These are phyloP conservation scores for Acanthamoeba culbertsoni DNA, from an alignment of 208 protist species.

Conservation along the genomic window DNA sequence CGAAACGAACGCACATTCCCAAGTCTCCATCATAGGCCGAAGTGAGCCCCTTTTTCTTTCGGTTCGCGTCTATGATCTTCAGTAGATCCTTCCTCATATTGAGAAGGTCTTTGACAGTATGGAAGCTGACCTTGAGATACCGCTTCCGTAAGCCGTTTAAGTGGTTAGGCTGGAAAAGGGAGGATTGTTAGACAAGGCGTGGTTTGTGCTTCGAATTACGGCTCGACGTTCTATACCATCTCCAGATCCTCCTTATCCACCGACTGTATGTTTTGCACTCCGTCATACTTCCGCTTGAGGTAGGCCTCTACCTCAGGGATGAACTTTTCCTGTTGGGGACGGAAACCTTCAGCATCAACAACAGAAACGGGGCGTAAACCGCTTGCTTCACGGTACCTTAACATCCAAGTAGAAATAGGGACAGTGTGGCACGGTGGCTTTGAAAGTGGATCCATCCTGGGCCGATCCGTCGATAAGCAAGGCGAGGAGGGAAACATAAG, in stretches of 20 bases:
- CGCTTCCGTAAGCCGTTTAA: constrained; percentile 91
- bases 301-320: constrained; percentile 94
- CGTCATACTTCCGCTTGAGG: constrained; percentile 90
- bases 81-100: constrained; percentile 84
- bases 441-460: constrained; percentile 82
- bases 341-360: no score
- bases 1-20: neutral
- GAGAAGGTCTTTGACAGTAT: constrained; percentile 92
- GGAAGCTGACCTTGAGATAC: constrained; percentile 95
- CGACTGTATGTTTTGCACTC: constrained; percentile 85
- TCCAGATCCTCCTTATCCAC: constrained; percentile 96
- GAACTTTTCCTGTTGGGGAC: constrained; percentile 84
- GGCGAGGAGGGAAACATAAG: neutral
- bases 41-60: constrained; percentile 6
- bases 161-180: constrained; percentile 89
- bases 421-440: constrained; percentile 68
- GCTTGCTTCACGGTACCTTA: constrained; percentile 57
- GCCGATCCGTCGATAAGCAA: neutral
- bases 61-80: constrained; percentile 69
- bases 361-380: no score
- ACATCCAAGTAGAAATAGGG: constrained; percentile 88
- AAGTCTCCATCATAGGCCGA: constrained; percentile 42
- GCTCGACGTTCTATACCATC: constrained; percentile 78
- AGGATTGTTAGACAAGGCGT: neutral
- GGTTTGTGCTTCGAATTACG: neutral